A percentile compares a stretch with the other conserved stretches of the same genome.
phyloP scores from a whole-genome alignment of 2,329 filamentous ascomycete species.

The Fusarium cicatricum region DNA sequence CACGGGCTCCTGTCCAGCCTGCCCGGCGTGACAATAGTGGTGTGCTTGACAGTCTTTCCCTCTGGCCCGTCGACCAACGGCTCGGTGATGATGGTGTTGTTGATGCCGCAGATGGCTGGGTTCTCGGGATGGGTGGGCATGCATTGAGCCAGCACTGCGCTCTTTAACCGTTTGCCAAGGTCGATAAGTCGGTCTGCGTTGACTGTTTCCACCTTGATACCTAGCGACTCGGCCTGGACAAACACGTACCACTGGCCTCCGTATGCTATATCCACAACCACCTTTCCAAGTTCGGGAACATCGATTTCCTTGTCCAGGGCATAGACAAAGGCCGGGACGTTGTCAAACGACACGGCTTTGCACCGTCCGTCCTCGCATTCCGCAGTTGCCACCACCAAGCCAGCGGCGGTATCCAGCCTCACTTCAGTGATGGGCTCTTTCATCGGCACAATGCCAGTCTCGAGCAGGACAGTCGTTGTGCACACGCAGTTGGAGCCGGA shows the following conservation, averaged over 20 bases:
- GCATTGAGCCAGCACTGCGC: conserved; percentile 46
- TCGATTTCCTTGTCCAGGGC: conserved; percentile 48
- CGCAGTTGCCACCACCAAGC: conserved; percentile 50
- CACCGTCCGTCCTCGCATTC: conserved; percentile 51
- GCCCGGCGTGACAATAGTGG: conserved; percentile 53
- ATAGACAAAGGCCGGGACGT: conserved; percentile 52
- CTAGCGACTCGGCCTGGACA: conserved; percentile 44
- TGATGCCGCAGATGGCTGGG: conserved; percentile 51
- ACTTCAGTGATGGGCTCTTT: conserved; percentile 50
- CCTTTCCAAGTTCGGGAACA: conserved; percentile 49
- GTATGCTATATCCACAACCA: conserved; percentile 52
- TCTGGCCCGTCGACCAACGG: conserved; percentile 34
- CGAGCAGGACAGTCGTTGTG: conserved; percentile 54
- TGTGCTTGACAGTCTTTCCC: conserved; percentile 39
- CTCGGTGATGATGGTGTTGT: conserved; percentile 49
- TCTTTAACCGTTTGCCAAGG: conserved; percentile 53
- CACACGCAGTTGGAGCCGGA: conserved; percentile 55
- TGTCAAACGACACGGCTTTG: conserved; percentile 52
- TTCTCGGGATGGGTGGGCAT: conserved; percentile 53
- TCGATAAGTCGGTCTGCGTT: conserved; percentile 48
- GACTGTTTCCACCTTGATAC: conserved; percentile 43
- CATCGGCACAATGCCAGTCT: conserved; percentile 55
- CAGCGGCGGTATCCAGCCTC: conserved; percentile 38
- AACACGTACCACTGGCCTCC: conserved; percentile 36
- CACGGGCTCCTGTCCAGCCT: conserved; percentile 55